Conservation (phyloP, 2,329 filamentous ascomycete species). For the Arthrobotrys megalospora region DNA sequence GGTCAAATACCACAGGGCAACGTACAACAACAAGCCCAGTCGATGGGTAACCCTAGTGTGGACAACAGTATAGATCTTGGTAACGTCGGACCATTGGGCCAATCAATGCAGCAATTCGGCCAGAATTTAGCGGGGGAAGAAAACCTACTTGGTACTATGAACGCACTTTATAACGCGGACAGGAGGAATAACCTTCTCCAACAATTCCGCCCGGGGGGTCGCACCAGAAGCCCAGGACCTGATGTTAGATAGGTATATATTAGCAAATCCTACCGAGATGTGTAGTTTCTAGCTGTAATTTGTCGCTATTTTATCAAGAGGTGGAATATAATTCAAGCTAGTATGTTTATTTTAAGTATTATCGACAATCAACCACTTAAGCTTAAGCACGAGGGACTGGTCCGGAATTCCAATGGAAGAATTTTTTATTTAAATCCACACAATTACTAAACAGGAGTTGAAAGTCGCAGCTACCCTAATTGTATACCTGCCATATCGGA, state of each 20-base stretch:
- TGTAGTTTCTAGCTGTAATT: neutral
- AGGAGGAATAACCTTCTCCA: too few relatives aligned
- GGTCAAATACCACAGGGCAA: neutral
- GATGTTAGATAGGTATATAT: neutral
- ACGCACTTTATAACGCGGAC: neutral
- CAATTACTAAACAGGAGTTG: too few relatives aligned
- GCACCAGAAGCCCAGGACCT: conserved; percentile 10
- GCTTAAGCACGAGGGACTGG: too few relatives aligned
- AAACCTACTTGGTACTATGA: neutral
- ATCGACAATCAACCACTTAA: too few relatives aligned
- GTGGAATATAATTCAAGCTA: too few relatives aligned
- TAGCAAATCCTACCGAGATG: neutral
- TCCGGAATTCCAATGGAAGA: too few relatives aligned
- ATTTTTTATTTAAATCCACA: too few relatives aligned
- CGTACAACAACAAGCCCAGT: neutral
- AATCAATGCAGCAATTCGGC: neutral
- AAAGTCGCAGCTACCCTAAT: too few relatives aligned
- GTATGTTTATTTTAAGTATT: too few relatives aligned
- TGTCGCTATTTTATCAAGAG: too few relatives aligned
- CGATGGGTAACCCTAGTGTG: neutral
- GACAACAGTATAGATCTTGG: neutral
- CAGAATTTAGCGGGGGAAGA: neutral
- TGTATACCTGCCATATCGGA: too few relatives aligned
- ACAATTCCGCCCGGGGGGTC: neutral
- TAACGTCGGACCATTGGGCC: neutral